A percentile compares a stretch with the other conserved stretches of the same genome.
phyloP scores from a whole-genome alignment of 306 rosid genomes.

The Oemleria cerasiformis region DNA sequence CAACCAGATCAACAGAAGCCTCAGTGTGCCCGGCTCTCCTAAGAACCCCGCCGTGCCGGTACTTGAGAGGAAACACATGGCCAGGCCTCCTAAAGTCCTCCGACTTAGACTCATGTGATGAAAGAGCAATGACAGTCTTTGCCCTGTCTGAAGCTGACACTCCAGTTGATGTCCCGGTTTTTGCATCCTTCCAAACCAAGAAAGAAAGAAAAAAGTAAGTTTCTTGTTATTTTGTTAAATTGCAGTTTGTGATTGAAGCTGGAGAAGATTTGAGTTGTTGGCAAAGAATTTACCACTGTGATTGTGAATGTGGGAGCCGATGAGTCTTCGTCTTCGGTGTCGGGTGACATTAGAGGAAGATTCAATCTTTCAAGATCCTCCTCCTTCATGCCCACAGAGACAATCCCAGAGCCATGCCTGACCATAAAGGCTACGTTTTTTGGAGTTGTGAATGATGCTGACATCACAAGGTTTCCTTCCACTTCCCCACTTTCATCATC shows the following conservation, averaged over 20 bases:
- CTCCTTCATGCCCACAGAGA: constrained; percentile 78
- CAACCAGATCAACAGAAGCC: constrained; percentile 79
- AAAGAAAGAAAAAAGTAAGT: background rate
- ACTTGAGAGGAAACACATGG: constrained; percentile 83
- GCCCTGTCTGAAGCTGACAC: constrained; percentile 84
- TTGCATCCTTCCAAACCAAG: constrained; percentile 58
- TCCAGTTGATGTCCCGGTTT: constrained; percentile 61
- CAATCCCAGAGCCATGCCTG: constrained; percentile 77
- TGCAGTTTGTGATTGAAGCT: too few relatives aligned
- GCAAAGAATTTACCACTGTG: constrained; percentile 58
- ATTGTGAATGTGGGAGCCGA: constrained; percentile 83
- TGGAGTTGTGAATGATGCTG: constrained; percentile 57
- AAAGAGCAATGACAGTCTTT: constrained; percentile 58
- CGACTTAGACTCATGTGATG: constrained; percentile 54
- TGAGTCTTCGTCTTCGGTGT: constrained; percentile 60
- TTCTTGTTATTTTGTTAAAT: too few relatives aligned
- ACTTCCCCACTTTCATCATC: constrained; percentile 67
- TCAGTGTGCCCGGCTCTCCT: constrained; percentile 89
- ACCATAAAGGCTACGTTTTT: constrained; percentile 61
- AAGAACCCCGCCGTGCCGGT: constrained; percentile 76
- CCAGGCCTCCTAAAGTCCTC: constrained; percentile 75
- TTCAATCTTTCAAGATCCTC: constrained; percentile 72
- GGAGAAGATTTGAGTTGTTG: background rate
- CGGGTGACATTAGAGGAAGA: constrained; percentile 80
- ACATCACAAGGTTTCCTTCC: constrained; percentile 78